phyloP scores from a whole-genome alignment of 1,284 basidiomycete genomes.

The Fomitopsis pinicola region DNA sequence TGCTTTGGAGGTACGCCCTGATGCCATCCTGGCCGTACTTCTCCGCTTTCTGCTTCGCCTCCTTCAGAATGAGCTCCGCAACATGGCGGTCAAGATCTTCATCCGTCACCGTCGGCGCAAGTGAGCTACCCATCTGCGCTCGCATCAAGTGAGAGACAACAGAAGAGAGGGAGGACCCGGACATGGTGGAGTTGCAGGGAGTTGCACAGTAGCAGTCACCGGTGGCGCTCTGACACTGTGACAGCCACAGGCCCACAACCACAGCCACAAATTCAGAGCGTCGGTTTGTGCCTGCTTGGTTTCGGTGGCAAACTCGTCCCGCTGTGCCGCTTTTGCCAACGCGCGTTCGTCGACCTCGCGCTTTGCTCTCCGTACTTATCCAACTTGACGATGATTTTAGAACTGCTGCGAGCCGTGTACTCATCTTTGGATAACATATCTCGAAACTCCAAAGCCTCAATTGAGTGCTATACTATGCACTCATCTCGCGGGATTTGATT shows the following conservation, averaged over 20 bases:
- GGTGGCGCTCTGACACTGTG: not conserved
- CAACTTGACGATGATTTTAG: too few relatives aligned
- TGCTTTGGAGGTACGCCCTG: slow-evolving; percentile 55
- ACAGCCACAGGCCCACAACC: too few relatives aligned
- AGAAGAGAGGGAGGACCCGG: slow-evolving; percentile 60
- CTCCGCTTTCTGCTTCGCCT: slow-evolving; percentile 87
- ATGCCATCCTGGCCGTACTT: slow-evolving; percentile 63
- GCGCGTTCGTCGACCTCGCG: too few relatives aligned
- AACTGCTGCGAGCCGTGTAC: too few relatives aligned
- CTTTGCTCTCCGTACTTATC: too few relatives aligned
- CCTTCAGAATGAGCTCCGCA: slow-evolving; percentile 81
- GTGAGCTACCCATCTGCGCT: slow-evolving; percentile 72
- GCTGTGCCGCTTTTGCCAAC: too few relatives aligned
- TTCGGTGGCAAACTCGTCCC: not conserved
- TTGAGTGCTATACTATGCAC: too few relatives aligned
- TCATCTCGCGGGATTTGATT: too few relatives aligned
- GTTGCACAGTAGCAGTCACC: not conserved
- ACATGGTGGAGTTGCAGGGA: not conserved
- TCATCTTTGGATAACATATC: too few relatives aligned
- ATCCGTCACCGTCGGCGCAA: slow-evolving; percentile 64
- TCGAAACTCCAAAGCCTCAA: too few relatives aligned
- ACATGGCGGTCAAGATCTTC: slow-evolving; percentile 87
- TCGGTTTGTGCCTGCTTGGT: not conserved
- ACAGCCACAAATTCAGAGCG: not conserved
- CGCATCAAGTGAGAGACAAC: slow-evolving; percentile 84